phyloP scores from a whole-genome alignment of 345 rosid genomes.

The Excoecaria agallocha region DNA sequence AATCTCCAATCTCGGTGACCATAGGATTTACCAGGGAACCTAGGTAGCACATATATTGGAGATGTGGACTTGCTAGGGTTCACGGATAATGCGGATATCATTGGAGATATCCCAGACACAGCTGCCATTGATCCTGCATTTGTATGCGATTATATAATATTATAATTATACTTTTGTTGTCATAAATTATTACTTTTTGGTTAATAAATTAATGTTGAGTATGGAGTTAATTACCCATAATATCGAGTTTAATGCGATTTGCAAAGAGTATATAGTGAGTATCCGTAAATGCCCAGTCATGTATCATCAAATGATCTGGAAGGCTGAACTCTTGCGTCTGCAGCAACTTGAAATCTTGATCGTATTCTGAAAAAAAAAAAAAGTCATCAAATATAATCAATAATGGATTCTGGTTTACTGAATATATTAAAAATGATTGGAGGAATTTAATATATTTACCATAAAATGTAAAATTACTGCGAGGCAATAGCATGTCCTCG shows the following conservation, averaged over 20 bases:
- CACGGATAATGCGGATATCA: conserved; percentile 85
- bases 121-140: conserved; percentile 71
- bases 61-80: conserved; percentile 68
- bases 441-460: conserved; percentile 34
- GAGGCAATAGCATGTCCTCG: conserved; percentile 86
- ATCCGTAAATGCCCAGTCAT: conserved; percentile 96
- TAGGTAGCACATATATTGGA: conserved; percentile 80
- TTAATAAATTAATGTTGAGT: no score
- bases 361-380: conserved; percentile 48
- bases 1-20: conserved; percentile 65
- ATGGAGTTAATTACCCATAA: conserved; percentile 43
- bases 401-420: not conserved
- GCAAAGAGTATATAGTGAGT: conserved; percentile 70
- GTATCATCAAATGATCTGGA: conserved; percentile 83
- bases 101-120: conserved; percentile 72
- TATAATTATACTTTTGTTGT: not conserved
- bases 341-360: conserved; percentile 52
- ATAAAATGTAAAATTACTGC: conserved; percentile 75
- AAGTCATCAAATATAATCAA: not conserved
- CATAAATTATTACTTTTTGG: no score
- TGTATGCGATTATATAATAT: not conserved
- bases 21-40: conserved; percentile 34
- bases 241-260: conserved; percentile 71
- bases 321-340: conserved; percentile 56
- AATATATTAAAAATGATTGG: not conserved